These are phyloP conservation scores for Paulownia fortunei DNA, from an alignment of 257 asterid genomes.

Conservation along the genomic window DNA sequence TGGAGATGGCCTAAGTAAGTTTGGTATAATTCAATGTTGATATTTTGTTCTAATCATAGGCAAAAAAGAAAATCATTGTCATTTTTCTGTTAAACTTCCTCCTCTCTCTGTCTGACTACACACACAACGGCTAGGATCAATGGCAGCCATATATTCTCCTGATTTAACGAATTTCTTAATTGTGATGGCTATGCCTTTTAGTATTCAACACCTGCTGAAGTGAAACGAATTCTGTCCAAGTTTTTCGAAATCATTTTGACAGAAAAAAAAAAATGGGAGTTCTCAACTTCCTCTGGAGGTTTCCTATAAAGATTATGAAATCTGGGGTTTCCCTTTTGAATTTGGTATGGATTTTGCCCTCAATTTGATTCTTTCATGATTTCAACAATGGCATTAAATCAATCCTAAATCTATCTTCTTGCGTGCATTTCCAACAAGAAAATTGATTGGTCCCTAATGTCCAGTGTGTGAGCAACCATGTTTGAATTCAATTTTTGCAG, in stretches of 20 bases:
- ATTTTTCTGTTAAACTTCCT: neutral
- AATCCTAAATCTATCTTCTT: neutral
- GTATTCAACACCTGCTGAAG: neutral
- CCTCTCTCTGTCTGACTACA: neutral
- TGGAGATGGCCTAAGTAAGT: too few relatives aligned
- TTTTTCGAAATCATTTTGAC: neutral
- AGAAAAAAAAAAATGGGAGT: conserved; percentile 27
- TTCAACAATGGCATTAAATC: neutral
- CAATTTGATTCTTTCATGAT: neutral
- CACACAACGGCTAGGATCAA: conserved; percentile 25
- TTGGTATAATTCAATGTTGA: neutral
- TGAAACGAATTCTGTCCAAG: neutral
- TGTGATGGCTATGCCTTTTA: neutral
- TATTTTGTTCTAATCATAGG: neutral
- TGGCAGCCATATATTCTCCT: conserved; percentile 32
- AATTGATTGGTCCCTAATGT: too few relatives aligned
- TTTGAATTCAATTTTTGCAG: neutral
- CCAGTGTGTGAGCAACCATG: too few relatives aligned
- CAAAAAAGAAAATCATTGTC: neutral
- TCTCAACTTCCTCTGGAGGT: conserved; percentile 32
- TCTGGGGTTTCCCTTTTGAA: conserved; percentile 22
- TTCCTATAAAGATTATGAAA: conserved; percentile 33
- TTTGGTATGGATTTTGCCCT: conserved; percentile 31
- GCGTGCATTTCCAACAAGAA: too few relatives aligned
- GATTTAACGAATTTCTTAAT: conserved; percentile 29